Percentiles rank a stretch among this genome's conserved stretches.
Conservation (phyloP, 2,329 filamentous ascomycete genomes). For the Xylariaceae sp. region DNA sequence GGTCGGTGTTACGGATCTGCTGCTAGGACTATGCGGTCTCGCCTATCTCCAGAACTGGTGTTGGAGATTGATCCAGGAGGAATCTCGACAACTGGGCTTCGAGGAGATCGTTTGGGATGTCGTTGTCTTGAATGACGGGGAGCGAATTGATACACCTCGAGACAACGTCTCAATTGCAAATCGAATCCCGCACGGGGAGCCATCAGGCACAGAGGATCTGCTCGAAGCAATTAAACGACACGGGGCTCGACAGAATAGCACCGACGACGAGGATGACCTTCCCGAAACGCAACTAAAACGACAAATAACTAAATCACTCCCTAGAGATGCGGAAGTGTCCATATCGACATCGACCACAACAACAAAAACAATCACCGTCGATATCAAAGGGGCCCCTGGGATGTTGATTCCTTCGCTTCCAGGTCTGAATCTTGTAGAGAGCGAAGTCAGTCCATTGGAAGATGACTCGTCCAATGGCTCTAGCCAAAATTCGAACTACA, state of each 20-base stretch:
- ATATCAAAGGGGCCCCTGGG: constrained; percentile 53
- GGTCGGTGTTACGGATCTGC: constrained; percentile 59
- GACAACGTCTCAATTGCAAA: constrained; percentile 34
- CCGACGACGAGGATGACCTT: constrained; percentile 41
- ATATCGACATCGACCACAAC: constrained; percentile 59
- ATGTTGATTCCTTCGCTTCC: constrained; percentile 54
- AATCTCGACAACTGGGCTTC: constrained; percentile 43
- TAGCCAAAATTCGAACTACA: constrained; percentile 40
- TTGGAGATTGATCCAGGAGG: constrained; percentile 49
- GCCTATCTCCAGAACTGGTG: constrained; percentile 61
- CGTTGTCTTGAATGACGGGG: constrained; percentile 58
- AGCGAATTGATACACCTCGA: constrained; percentile 53
- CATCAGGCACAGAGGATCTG: constrained; percentile 26
- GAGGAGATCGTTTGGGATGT: constrained; percentile 66
- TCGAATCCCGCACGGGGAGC: constrained; percentile 21
- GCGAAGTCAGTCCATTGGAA: constrained; percentile 31
- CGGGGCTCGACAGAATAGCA: constrained; percentile 23
- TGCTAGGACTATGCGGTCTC: constrained; percentile 58
- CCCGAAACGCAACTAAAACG: constrained; percentile 48
- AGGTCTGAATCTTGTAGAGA: constrained; percentile 57
- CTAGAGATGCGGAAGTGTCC: constrained; percentile 55
- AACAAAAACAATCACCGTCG: constrained; percentile 63
- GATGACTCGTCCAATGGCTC: constrained; percentile 19
- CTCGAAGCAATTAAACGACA: constrained; percentile 38
- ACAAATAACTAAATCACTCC: constrained; percentile 54